A percentile compares a stretch with the other conserved stretches of the same genome.
Evolutionary conservation across 1,284 basidiomycete species (phyloP).

Genomic region (Paramarasmius palmivorus): DNA sequence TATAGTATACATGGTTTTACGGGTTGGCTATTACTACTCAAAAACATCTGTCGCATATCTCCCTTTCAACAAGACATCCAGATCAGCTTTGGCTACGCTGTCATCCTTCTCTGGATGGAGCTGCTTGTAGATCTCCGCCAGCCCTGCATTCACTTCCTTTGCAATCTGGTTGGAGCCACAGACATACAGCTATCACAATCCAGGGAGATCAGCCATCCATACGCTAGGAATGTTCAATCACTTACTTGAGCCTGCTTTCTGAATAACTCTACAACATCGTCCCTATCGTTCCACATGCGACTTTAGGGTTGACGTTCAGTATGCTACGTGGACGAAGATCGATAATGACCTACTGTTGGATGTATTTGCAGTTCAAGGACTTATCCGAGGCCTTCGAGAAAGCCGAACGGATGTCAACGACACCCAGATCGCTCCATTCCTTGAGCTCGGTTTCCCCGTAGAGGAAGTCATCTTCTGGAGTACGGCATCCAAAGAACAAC

Average conservation of each 20-base stretch:
- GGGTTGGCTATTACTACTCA: too few relatives aligned
- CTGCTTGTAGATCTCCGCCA: constrained; percentile 39
- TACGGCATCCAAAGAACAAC: constrained; percentile 52
- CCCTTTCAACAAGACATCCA: constrained; percentile 35
- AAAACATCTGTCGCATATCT: constrained; percentile 49
- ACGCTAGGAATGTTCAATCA: background rate
- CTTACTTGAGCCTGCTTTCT: constrained; percentile 29
- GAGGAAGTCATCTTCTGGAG: constrained; percentile 43
- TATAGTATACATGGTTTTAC: too few relatives aligned
- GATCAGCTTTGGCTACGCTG: constrained; percentile 27
- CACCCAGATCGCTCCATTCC: constrained; percentile 44
- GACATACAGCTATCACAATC: constrained; percentile 43
- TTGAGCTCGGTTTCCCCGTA: constrained; percentile 43
- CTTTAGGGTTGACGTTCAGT: constrained; percentile 25
- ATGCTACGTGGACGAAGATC: constrained; percentile 2
- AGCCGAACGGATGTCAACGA: constrained; percentile 50
- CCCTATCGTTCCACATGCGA: constrained; percentile 46
- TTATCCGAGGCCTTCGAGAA: constrained; percentile 42
- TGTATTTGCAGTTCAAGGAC: constrained; percentile 46
- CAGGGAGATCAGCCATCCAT: background rate
- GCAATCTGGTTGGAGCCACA: constrained; percentile 45
- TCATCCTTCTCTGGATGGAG: constrained; percentile 23
- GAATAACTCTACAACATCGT: constrained; percentile 35
- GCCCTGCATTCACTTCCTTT: constrained; percentile 36
- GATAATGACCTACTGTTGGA: constrained; percentile 47